Percentiles rank a stretch among this genome's conserved stretches.
These are phyloP conservation scores for Aspergillus brasiliensis DNA, from an alignment of 2,329 filamentous ascomycete species.

Conservation along the genomic window DNA sequence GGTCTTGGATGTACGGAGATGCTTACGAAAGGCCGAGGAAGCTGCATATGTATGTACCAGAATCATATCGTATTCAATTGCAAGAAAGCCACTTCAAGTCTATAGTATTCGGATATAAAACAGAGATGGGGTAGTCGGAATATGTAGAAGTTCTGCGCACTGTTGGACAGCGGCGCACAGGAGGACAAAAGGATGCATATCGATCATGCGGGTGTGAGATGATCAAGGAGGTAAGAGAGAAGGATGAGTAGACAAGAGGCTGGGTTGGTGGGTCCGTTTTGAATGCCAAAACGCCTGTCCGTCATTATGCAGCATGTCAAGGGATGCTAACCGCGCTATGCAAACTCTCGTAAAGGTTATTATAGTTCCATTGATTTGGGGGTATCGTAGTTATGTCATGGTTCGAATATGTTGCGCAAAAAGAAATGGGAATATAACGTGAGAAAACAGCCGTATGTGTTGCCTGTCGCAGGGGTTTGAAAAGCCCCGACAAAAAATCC, in stretches of 20 bases:
- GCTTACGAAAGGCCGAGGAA: background rate
- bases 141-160: background rate
- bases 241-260: conserved; percentile 4
- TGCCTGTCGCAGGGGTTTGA: background rate
- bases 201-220: conserved; percentile 5
- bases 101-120: background rate
- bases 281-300: conserved; percentile 37
- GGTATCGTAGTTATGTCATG: conserved; percentile 40
- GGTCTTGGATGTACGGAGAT: background rate
- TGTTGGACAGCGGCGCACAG: background rate
- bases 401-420: conserved; percentile 21
- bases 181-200: background rate
- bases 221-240: conserved; percentile 3
- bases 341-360: conserved; percentile 34
- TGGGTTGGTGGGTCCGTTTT: conserved; percentile 14
- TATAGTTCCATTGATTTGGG: conserved; percentile 33
- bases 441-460: conserved; percentile 9
- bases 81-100: background rate
- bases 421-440: conserved; percentile 12
- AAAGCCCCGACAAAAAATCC: background rate
- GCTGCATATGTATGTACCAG: background rate
- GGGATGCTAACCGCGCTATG: conserved; percentile 44
- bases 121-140: background rate
- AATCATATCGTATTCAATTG: background rate
- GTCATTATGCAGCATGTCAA: conserved; percentile 38